phyloP scores from a whole-genome alignment of 176 grass and related monocot genomes.

The Aegilops bicornis region DNA sequence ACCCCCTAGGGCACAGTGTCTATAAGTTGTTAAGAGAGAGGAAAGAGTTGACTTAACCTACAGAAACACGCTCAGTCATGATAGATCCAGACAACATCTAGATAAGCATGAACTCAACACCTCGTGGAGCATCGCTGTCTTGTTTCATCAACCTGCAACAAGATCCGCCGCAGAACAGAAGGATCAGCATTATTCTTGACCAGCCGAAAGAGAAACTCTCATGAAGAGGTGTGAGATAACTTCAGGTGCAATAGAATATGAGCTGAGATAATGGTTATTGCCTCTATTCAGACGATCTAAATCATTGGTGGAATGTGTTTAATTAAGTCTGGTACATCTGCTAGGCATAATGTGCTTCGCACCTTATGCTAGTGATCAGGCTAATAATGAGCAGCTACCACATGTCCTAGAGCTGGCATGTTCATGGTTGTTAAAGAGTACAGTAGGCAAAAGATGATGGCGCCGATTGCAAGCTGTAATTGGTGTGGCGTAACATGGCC shows the following conservation, averaged over 20 bases:
- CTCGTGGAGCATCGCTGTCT: not conserved
- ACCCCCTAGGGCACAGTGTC: too few species aligned
- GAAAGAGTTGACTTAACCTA: not conserved
- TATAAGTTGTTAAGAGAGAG: not conserved
- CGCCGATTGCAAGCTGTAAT: not conserved
- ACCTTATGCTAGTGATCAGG: not conserved
- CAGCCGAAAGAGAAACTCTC: not conserved
- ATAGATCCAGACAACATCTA: not conserved
- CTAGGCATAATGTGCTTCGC: not conserved
- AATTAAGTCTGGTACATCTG: not conserved
- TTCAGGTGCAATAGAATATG: not conserved
- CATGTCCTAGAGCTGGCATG: constrained; percentile 4
- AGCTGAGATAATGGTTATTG: not conserved
- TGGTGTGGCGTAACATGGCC: not conserved
- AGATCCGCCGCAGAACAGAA: constrained; percentile 12
- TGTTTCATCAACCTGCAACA: constrained; percentile 22
- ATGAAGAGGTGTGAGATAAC: not conserved
- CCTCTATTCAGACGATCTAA: not conserved
- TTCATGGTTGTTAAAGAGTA: not conserved
- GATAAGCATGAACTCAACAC: constrained; percentile 29
- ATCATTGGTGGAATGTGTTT: not conserved
- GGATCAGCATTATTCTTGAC: constrained; percentile 2
- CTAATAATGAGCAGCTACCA: not conserved
- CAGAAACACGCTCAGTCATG: not conserved
- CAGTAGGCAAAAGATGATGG: not conserved